These are phyloP conservation scores for Prunella vulgaris DNA, from an alignment of 257 asterid species.

Conservation along the genomic window DNA sequence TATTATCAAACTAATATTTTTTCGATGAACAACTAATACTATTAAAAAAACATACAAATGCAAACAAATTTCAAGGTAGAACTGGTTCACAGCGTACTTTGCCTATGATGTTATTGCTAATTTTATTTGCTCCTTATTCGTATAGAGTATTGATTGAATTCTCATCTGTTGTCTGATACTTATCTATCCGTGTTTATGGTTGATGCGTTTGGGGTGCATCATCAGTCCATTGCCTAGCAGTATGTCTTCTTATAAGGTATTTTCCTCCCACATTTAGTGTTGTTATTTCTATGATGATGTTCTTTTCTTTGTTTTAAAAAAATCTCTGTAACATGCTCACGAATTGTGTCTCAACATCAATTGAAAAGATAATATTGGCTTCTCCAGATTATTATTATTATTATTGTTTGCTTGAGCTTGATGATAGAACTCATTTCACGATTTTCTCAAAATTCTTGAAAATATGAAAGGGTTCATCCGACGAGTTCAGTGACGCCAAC, in stretches of 20 bases:
- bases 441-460: slow-evolving; percentile 26
- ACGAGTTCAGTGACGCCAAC: slow-evolving; percentile 93
- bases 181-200: not conserved
- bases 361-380: not conserved
- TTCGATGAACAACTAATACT: no score
- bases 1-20: no score
- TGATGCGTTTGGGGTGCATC: slow-evolving; percentile 26
- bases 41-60: no score
- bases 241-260: slow-evolving; percentile 91
- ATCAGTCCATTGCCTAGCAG: slow-evolving; percentile 83
- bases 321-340: not conserved
- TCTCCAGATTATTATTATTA: not conserved
- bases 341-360: not conserved
- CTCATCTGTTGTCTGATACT: slow-evolving; percentile 26
- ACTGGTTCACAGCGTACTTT: no score
- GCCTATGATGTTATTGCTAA: no score
- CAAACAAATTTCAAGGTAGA: no score
- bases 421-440: slow-evolving; percentile 3
- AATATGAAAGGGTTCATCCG: slow-evolving; percentile 88
- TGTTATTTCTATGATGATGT: not conserved
- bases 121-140: not conserved
- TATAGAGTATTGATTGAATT: slow-evolving; percentile 11
- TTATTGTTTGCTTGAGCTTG: not conserved
- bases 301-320: no score
- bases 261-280: not conserved